A percentile compares a stretch with the other conserved stretches of the same genome.
These are phyloP conservation scores for Kodamaea plutei DNA, from an alignment of 1,139 yeast species.

Conservation along the genomic window DNA sequence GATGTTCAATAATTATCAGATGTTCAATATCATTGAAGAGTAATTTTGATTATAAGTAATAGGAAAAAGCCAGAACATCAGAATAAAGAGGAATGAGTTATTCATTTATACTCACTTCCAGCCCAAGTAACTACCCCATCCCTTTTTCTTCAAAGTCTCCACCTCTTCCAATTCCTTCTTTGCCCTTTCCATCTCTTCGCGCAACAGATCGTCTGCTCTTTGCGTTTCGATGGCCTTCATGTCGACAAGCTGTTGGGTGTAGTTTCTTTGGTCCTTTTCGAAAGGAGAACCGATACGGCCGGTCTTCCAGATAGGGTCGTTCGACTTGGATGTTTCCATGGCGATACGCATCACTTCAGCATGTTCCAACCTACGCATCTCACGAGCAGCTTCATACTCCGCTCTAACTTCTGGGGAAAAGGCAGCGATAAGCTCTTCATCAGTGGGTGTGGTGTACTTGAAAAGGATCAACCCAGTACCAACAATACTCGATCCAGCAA, in stretches of 20 bases:
- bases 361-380: constrained; percentile 61
- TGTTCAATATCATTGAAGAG: too few relatives aligned
- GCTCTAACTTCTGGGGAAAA: constrained; percentile 82
- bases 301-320: constrained; percentile 79
- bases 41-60: too few relatives aligned
- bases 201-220: constrained; percentile 43
- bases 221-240: constrained; percentile 48
- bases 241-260: constrained; percentile 34
- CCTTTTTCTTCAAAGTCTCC: constrained; percentile 29
- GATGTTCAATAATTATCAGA: too few relatives aligned
- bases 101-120: constrained; percentile 5
- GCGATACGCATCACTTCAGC: constrained; percentile 64
- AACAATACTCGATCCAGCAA: constrained; percentile 56
- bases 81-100: too few relatives aligned
- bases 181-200: constrained; percentile 43
- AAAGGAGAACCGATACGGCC: constrained; percentile 67
- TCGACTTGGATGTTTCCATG: constrained; percentile 54
- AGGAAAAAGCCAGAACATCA: too few relatives aligned
- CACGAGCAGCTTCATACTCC: constrained; percentile 66
- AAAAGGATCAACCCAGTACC: constrained; percentile 64
- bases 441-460: constrained; percentile 77
- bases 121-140: constrained; percentile 26
- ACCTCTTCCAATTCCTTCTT: constrained; percentile 42
- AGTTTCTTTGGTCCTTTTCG: constrained; percentile 32
- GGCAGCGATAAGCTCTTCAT: constrained; percentile 67